Conservation (phyloP, 176 grass and related monocot species). For the Saccharum spontaneum region DNA sequence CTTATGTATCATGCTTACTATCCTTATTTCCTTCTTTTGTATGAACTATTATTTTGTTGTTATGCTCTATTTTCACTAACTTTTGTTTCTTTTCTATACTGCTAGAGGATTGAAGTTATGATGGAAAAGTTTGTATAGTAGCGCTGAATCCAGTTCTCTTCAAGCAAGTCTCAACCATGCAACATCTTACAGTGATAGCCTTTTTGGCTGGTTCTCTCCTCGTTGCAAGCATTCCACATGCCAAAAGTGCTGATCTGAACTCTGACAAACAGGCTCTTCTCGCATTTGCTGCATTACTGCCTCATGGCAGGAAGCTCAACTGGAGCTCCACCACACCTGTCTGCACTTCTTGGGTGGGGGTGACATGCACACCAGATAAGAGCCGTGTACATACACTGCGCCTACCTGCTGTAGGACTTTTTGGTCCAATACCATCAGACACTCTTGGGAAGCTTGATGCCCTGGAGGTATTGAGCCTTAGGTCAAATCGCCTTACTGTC, state of each 20-base stretch:
- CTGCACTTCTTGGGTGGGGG: slow-evolving; percentile 88
- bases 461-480: slow-evolving; percentile 83
- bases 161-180: slow-evolving; percentile 45
- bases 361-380: slow-evolving; percentile 72
- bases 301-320: slow-evolving; percentile 87
- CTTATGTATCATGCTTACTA: slow-evolving; percentile 47
- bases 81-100: slow-evolving; percentile 21
- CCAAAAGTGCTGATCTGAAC: slow-evolving; percentile 65
- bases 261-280: slow-evolving; percentile 89
- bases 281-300: slow-evolving; percentile 73
- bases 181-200: slow-evolving; percentile 18
- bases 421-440: slow-evolving; percentile 71
- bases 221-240: slow-evolving; percentile 43
- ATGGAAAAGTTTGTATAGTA: slow-evolving; percentile 22
- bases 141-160: slow-evolving; percentile 13
- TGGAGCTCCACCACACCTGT: slow-evolving; percentile 65
- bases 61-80: slow-evolving; percentile 13
- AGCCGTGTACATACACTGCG: slow-evolving; percentile 68
- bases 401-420: slow-evolving; percentile 80
- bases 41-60: background rate
- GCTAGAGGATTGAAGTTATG: slow-evolving; percentile 37
- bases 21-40: slow-evolving; percentile 11
- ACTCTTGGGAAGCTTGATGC: slow-evolving; percentile 94
- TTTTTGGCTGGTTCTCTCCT: slow-evolving; percentile 50
- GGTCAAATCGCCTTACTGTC: slow-evolving; percentile 82